A percentile compares a stretch with the other conserved stretches of the same genome.
Evolutionary conservation across 768 basidiomycete species (phyloP).

Genomic region (Leccinum broughii): DNA sequence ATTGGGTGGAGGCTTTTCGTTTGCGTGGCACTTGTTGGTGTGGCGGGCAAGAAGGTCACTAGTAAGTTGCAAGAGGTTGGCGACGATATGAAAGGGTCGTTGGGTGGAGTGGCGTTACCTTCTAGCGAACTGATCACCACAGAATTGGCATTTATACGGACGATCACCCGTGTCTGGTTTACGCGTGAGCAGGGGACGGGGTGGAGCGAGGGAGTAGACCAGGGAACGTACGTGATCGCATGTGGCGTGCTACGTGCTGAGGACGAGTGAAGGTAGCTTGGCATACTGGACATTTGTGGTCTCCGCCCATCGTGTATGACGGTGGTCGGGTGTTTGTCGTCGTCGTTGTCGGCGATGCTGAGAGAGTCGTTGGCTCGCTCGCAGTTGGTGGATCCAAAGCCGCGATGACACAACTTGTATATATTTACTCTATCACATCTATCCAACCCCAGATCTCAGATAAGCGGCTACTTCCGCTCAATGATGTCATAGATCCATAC

Average conservation of each 20-base stretch:
- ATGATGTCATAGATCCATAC: constrained; percentile 33
- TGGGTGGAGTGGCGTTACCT: constrained; percentile 46
- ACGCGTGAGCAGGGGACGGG: constrained; percentile 6
- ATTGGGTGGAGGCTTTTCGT: constrained; percentile 54
- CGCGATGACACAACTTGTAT: constrained; percentile 41
- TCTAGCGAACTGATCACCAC: constrained; percentile 87
- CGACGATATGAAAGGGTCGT: constrained; percentile 7
- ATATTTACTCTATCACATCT: constrained; percentile 35
- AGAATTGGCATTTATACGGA: constrained; percentile 85
- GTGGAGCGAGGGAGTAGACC: constrained; percentile 22
- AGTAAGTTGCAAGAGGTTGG: background rate
- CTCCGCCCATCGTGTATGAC: constrained; percentile 59
- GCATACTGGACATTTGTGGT: constrained; percentile 87
- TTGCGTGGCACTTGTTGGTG: constrained; percentile 84
- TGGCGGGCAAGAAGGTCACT: constrained; percentile 86
- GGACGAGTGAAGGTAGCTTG: constrained; percentile 86
- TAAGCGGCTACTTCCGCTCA: constrained; percentile 27
- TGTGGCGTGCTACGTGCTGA: constrained; percentile 87
- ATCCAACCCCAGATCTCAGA: constrained; percentile 37
- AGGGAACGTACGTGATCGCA: constrained; percentile 78
- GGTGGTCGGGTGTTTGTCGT: background rate
- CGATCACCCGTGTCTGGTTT: constrained; percentile 80
- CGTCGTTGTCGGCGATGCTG: constrained; percentile 15
- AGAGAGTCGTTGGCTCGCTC: constrained; percentile 21
- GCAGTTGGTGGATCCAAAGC: constrained; percentile 27